Conservation (phyloP, 805 yeast species). For the Yarrowia keelungensis region DNA sequence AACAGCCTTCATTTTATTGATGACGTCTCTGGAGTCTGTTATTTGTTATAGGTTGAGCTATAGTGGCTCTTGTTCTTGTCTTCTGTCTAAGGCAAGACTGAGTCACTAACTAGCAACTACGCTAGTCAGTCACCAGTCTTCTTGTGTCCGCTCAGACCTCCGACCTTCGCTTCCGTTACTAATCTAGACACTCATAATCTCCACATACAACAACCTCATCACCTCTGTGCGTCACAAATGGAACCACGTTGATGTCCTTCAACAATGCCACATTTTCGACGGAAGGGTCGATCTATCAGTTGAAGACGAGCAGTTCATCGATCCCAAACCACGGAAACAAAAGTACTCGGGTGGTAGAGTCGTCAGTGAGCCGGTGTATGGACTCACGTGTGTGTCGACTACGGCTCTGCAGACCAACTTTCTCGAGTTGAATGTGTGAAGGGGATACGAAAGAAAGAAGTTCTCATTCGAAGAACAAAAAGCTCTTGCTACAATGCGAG, state of each 20-base stretch:
- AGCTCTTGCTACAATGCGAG: too few relatives aligned
- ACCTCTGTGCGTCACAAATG: constrained; percentile 8
- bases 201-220: background rate
- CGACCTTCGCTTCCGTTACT: background rate
- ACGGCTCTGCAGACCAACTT: constrained; percentile 4
- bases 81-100: too few relatives aligned
- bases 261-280: constrained; percentile 19
- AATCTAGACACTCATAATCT: constrained; percentile 5
- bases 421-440: constrained; percentile 10
- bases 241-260: constrained; percentile 29
- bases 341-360: constrained; percentile 7
- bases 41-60: too few relatives aligned
- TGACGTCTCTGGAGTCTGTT: too few relatives aligned
- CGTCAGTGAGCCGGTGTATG: constrained; percentile 4
- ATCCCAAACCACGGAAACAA: background rate
- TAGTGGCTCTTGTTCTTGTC: too few relatives aligned
- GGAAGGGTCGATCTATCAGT: background rate
- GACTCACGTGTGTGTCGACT: constrained; percentile 5
- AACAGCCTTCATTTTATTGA: too few relatives aligned
- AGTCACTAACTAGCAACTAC: too few relatives aligned
- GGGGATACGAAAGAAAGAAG: too few relatives aligned
- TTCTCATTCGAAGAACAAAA: too few relatives aligned
- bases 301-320: background rate
- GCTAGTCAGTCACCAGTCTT: too few relatives aligned
- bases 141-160: background rate